Evolutionary conservation across 116 monocot species (phyloP).

Genomic region (Thalassia testudinum): DNA sequence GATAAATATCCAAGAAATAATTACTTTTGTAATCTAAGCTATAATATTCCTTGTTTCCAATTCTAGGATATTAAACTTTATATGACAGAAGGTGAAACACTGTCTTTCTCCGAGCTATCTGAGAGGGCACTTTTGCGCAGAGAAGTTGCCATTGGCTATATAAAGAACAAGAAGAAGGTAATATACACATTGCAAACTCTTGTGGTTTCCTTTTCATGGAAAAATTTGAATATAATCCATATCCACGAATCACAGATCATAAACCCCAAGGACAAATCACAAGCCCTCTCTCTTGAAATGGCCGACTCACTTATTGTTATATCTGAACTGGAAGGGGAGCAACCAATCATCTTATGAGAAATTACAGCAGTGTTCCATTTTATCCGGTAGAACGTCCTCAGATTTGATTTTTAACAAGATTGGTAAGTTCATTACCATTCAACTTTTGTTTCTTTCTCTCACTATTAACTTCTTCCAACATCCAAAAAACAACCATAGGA

Average conservation of each 20-base stretch:
- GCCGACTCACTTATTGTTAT: constrained; percentile 78
- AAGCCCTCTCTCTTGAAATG: constrained; percentile 52
- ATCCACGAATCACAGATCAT: constrained; percentile 29
- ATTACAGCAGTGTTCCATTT: too few species aligned
- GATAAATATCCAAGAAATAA: too few species aligned
- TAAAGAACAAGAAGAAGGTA: constrained; percentile 70
- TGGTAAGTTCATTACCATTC: too few species aligned
- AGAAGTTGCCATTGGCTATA: constrained; percentile 88
- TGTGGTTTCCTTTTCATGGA: not conserved
- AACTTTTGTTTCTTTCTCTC: too few species aligned
- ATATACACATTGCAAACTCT: not conserved
- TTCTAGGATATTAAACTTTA: constrained; percentile 70
- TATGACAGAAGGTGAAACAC: constrained; percentile 65
- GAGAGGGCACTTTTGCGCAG: constrained; percentile 75
- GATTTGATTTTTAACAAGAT: too few species aligned
- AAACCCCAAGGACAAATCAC: constrained; percentile 66
- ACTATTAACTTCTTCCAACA: too few species aligned
- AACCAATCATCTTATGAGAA: constrained; percentile 14
- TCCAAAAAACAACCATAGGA: too few species aligned
- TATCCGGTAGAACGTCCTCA: too few species aligned
- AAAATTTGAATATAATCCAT: too few species aligned
- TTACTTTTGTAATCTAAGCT: too few species aligned
- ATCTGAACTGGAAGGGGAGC: constrained; percentile 54
- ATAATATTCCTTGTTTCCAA: too few species aligned
- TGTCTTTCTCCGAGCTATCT: constrained; percentile 74